Evolutionary conservation across 2,329 filamentous ascomycete species (phyloP).

Genomic region (Dendrostoma leiphaemia): DNA sequence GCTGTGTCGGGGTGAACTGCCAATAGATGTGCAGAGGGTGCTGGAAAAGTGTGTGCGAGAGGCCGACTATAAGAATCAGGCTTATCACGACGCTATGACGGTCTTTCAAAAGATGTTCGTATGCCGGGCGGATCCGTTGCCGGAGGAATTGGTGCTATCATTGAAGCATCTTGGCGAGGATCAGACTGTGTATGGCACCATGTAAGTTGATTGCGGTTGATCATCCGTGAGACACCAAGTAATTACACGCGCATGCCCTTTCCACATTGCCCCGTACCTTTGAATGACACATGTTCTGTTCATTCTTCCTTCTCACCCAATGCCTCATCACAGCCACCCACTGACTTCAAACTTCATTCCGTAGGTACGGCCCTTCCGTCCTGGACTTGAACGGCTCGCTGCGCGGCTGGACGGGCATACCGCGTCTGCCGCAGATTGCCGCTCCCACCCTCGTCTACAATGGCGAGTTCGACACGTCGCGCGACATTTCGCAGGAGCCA

Average conservation of each 20-base stretch:
- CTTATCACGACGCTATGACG: conserved; percentile 3
- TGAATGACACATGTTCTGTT: conserved; percentile 7
- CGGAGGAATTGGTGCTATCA: conserved; percentile 8
- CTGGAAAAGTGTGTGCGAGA: conserved; percentile 4
- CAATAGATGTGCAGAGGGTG: conserved; percentile 1
- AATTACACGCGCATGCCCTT: no score
- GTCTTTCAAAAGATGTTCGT: conserved; percentile 6
- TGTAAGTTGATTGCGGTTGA: conserved; percentile 3
- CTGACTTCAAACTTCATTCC: conserved; percentile 1
- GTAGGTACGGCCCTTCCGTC: conserved; percentile 22
- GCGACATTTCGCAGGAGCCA: conserved; percentile 23
- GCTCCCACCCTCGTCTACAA: conserved; percentile 25
- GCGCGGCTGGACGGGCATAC: conserved; percentile 20
- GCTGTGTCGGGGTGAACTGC: conserved; percentile 2
- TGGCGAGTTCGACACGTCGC: conserved; percentile 27
- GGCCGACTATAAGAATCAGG: conserved; percentile 3
- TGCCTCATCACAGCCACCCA: neutral
- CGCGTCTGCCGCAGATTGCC: conserved; percentile 22
- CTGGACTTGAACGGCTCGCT: conserved; percentile 19
- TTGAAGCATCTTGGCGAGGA: conserved; percentile 4
- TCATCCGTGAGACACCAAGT: no score
- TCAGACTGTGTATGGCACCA: conserved; percentile 9
- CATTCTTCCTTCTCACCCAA: neutral
- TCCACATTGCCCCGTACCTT: no score
- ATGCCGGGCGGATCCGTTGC: conserved; percentile 4